Evolutionary conservation across 2,329 filamentous ascomycete species (phyloP), one percentile per base, ranked within the genome.

Genomic region (Aureobasidium sp.): DNA sequence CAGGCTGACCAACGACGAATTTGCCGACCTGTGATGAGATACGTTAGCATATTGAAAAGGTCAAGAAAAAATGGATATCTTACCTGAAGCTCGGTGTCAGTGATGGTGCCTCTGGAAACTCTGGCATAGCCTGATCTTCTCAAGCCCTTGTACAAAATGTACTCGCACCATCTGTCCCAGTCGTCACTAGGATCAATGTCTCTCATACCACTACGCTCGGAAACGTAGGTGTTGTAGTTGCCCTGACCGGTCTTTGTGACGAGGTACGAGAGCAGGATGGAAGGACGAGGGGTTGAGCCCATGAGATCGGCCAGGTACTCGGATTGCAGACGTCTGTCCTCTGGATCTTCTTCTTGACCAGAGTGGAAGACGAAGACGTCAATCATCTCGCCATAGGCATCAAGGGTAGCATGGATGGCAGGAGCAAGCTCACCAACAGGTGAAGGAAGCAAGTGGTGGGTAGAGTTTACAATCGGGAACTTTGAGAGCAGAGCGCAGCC

Each of bases 331-430:
- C 92, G 83, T 60, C 94, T 84, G 68, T 99, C 94, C 71, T 97
- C 93, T 0, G 86, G 85, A 68, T 99, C 94, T 74, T 99, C 94
- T 74, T 99, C 93, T 72, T 99, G 94, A 13, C 94, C 94, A 0
- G 93, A 97, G 77, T 99, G 94, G 84, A 99, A 99, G 60, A 99
- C 94, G 64, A 96, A 95, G 2, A 97, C 88, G 67, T 99, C 94
- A 10, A 99, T 83, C 57, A 90, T 77, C 67, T 91, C 86, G 51
- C 91, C 94, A 71, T 97, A 96, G 49, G 92, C 89, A 69, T 96
- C 88, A 35, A 99, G 81, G 0, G 94, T 97, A n/a, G 94, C 94
- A 69, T 96, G 89, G 65, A 99, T 97, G 8, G 93, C 93, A 1
- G 94, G 94, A 0, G 94, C 94, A 33, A 99, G 82, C 74, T 99